Evolutionary conservation across 768 basidiomycete genomes (phyloP).

Genomic region (Hortiboletus flavorubellus): DNA sequence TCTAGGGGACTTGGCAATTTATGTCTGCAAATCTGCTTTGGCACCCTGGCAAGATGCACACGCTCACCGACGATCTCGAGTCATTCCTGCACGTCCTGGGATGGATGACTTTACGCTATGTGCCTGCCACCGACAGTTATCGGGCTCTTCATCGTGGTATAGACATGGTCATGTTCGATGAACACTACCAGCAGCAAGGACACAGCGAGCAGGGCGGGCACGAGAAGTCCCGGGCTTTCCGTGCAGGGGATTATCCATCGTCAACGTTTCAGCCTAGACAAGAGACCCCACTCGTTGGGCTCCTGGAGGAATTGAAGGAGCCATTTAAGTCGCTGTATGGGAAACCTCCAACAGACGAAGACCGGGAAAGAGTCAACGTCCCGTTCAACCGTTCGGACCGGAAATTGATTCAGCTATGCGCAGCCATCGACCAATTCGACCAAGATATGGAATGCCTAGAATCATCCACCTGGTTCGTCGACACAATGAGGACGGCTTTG

Average conservation of each 20-base stretch:
- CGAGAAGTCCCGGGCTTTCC: no score
- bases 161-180: not conserved
- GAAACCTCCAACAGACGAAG: no score
- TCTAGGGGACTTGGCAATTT: constrained; percentile 8
- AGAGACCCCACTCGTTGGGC: no score
- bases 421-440: not conserved
- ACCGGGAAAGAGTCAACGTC: no score
- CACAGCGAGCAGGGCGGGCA: no score
- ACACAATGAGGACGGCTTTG: not conserved
- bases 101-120: not conserved
- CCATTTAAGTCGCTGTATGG: no score
- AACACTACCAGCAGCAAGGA: not conserved
- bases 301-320: no score
- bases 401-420: no score
- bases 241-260: no score
- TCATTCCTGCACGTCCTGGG: constrained; percentile 25
- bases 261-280: no score
- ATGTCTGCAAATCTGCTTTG: constrained; percentile 15
- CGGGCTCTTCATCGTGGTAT: not conserved
- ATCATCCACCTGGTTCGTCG: not conserved
- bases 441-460: not conserved
- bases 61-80: constrained; percentile 31
- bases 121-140: not conserved
- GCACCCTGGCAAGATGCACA: not conserved
- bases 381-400: no score